A percentile compares a stretch with the other conserved stretches of the same genome.
phyloP scores from a whole-genome alignment of 2,329 filamentous ascomycete species.

The Orbilia blumenaviensis region DNA sequence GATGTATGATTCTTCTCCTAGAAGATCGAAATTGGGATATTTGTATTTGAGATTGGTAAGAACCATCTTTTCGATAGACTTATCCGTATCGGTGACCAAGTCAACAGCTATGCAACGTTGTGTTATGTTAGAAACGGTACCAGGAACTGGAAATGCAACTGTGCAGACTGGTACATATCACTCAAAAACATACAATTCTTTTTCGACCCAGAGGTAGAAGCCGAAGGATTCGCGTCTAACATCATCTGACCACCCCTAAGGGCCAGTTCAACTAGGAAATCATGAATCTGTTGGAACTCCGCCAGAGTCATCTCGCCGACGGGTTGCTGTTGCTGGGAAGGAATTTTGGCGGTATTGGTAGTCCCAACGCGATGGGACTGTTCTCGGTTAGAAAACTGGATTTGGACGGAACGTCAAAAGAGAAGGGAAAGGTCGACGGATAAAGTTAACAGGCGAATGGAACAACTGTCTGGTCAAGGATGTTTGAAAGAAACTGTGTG shows the following conservation, averaged over 20 bases:
- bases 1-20: slow-evolving; percentile 80
- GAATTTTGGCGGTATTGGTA: slow-evolving; percentile 52
- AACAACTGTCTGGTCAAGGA: not conserved
- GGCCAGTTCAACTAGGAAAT: slow-evolving; percentile 70
- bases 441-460: not conserved
- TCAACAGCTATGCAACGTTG: slow-evolving; percentile 68
- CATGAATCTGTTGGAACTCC: slow-evolving; percentile 63
- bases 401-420: not conserved
- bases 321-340: slow-evolving; percentile 39
- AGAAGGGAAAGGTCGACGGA: no score
- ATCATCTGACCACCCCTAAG: slow-evolving; percentile 67
- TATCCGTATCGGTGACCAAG: slow-evolving; percentile 74
- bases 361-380: slow-evolving; percentile 48
- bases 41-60: slow-evolving; percentile 65
- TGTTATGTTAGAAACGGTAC: slow-evolving; percentile 32
- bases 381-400: slow-evolving; percentile 24
- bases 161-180: not conserved
- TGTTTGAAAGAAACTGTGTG: not conserved
- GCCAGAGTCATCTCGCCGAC: slow-evolving; percentile 51
- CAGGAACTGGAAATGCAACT: not conserved
- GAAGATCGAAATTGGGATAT: slow-evolving; percentile 71
- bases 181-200: slow-evolving; percentile 67
- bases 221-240: slow-evolving; percentile 59
- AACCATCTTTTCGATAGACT: slow-evolving; percentile 73
- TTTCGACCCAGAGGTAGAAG: slow-evolving; percentile 70